Evolutionary conservation across 2,329 filamentous ascomycete genomes (phyloP), one percentile per base, ranked within the genome.

Genomic region (Fusarium liriodendri): DNA sequence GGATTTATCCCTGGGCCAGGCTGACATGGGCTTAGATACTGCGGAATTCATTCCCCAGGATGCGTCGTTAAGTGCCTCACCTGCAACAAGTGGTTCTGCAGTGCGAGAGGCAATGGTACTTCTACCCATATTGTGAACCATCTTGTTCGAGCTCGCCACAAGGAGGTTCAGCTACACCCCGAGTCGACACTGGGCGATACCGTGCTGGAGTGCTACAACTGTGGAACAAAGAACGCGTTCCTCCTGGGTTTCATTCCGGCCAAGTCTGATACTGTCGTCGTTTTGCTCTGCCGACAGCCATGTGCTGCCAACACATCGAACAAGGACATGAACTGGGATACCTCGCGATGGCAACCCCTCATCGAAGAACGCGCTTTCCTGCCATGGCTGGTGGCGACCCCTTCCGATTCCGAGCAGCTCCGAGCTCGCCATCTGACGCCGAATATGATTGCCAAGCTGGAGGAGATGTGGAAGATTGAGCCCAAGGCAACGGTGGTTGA

Each of bases 241-340:
- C 88, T 98, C 38, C 92, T 99, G 32, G 97, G 97, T 8, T 99
- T 99, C 82, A 99, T 99, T 77, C 97, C 97, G 11, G 97, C 97
- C 66, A 99, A 99, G 82, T 98, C 97, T 13, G 97, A 99, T 80
- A 98, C 97, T 0, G 97, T 99, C 32, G 97, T 99, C 9, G 97
- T 99, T 27, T 90, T 99, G 52, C 89, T 99, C 40, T 99, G 97
- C 83, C 95, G 97, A 70, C 97, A 98, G 83, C 97, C 97, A 55
- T 99, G 97, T 83, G 97, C 96, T 37, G 93, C 97, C 32, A 96
- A 94, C 85, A 94, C 95, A 2, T 98, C 97, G 37, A 96, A 95
- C 75, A 99, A 99, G 84, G 97, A 99, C 80, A 98, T 99, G 95
- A 99, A 97, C 82, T 99, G 97, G 97, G 97, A 99, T 82, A 97